These are phyloP conservation scores for Epichloe gansuensis DNA, from an alignment of 2,329 filamentous ascomycete genomes.

Conservation along the genomic window DNA sequence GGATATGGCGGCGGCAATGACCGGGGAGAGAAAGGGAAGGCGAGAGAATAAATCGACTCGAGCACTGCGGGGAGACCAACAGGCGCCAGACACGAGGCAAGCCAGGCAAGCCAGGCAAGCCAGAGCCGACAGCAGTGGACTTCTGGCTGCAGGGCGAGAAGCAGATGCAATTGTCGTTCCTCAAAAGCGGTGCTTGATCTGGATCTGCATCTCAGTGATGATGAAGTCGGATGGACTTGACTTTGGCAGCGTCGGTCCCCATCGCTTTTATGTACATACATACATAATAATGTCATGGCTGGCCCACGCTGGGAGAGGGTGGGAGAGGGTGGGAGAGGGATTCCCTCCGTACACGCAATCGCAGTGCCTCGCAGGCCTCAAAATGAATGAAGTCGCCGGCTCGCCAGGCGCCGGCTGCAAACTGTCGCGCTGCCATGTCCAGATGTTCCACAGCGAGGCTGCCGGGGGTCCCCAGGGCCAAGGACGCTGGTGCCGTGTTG, in stretches of 20 bases:
- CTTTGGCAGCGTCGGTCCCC: conserved; percentile 15
- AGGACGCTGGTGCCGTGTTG: neutral
- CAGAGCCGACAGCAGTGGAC: neutral
- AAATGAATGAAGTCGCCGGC: neutral
- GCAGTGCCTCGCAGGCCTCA: neutral
- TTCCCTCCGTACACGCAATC: neutral
- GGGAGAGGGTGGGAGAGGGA: conserved; percentile 15
- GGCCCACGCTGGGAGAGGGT: neutral
- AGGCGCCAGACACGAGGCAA: neutral
- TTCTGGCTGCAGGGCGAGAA: neutral
- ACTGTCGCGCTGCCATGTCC: neutral
- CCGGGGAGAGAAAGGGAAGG: neutral
- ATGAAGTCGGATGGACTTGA: conserved; percentile 16
- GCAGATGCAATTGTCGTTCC: conserved; percentile 1
- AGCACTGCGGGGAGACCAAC: conserved; percentile 3
- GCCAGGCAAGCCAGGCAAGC: neutral
- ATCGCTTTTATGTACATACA: conserved; percentile 23
- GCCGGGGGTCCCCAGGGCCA: neutral
- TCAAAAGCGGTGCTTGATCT: neutral
- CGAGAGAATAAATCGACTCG: neutral
- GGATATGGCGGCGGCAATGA: conserved; percentile 14
- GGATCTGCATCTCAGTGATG: conserved; percentile 10
- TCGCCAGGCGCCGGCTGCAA: neutral
- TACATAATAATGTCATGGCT: conserved; percentile 16
- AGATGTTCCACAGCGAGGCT: neutral